Base-by-base conservation (phyloP, 2,329 filamentous ascomycete species). In the Neoascochyta sp. region DNA sequence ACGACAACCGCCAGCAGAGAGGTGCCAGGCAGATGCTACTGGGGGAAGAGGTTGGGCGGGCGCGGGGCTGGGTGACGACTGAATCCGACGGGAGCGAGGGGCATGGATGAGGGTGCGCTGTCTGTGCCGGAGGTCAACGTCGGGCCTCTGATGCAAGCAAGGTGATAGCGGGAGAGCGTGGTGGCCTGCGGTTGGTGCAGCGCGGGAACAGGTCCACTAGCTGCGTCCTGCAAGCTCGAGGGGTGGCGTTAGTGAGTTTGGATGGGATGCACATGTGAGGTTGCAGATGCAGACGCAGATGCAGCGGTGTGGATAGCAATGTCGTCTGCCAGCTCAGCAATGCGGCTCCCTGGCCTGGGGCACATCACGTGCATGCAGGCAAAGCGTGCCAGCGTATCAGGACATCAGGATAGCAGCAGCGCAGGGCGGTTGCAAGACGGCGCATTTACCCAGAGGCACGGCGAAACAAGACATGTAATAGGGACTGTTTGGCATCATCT, bases 351-450 rank as follows among this genome's bases (percentile, higher is more conserved):
- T n/a, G n/a, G n/a, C n/a, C n/a, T n/a, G n/a, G n/a, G n/a, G 31
- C 36, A 39, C 30, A 24, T 27, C 28, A 47, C 39, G 27, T 22
- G 19, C 27, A 34, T 10, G 20, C n/a, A n/a, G n/a, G n/a, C n/a
- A n/a, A n/a, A n/a, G n/a, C n/a, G n/a, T n/a, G n/a, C n/a, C n/a
- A n/a, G n/a, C n/a, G n/a, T n/a, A n/a, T n/a, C n/a, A n/a, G n/a
- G n/a, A n/a, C n/a, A n/a, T n/a, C n/a, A n/a, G n/a, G n/a, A n/a
- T n/a, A n/a, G n/a, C n/a, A n/a, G n/a, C n/a, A n/a, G n/a, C n/a
- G n/a, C n/a, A n/a, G n/a, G n/a, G n/a, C n/a, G n/a, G n/a, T 24
- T 32, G 30, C 26, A 43, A 59, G 46, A 39, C 63, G 63, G 60
- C 47, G 36, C 47, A 33, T 40, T 45, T 47, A 47, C 39, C 37